phyloP scores from a whole-genome alignment of 345 rosid genomes.

The Ceriops tagal region DNA sequence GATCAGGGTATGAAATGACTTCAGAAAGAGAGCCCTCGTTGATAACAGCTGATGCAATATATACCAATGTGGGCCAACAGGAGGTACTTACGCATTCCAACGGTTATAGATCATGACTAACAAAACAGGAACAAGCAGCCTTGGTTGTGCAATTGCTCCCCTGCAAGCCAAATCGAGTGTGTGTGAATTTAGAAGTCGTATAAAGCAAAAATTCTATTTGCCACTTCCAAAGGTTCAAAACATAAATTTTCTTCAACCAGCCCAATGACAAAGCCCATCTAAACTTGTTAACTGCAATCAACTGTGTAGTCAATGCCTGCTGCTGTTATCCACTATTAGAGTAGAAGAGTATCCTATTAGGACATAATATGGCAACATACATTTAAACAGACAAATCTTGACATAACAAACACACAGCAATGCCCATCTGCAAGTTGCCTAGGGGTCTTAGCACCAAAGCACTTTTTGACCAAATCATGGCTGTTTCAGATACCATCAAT shows the following conservation, averaged over 20 bases:
- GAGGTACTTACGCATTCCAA: constrained; percentile 69
- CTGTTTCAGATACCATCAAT: too few relatives aligned
- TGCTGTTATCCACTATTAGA: background rate
- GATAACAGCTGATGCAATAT: background rate
- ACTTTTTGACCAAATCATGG: too few relatives aligned
- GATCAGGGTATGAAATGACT: background rate
- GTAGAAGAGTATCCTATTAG: background rate
- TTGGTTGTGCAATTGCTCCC: constrained; percentile 83
- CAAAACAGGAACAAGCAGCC: constrained; percentile 79
- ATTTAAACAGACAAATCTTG: background rate
- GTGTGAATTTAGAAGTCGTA: background rate
- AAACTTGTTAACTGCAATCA: background rate
- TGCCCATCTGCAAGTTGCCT: background rate
- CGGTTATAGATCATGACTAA: constrained; percentile 92
- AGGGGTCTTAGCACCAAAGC: too few relatives aligned
- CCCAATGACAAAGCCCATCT: background rate
- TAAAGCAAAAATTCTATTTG: background rate
- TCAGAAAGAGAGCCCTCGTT: background rate
- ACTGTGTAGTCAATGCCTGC: background rate
- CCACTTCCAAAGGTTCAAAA: background rate
- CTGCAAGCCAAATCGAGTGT: constrained; percentile 38
- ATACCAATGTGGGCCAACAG: constrained; percentile 1
- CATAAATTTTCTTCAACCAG: background rate
- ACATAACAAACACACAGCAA: background rate
- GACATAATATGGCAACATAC: background rate